Base-by-base conservation (phyloP, 352 stramenopile genomes). In the Saprolegnia diclina region DNA sequence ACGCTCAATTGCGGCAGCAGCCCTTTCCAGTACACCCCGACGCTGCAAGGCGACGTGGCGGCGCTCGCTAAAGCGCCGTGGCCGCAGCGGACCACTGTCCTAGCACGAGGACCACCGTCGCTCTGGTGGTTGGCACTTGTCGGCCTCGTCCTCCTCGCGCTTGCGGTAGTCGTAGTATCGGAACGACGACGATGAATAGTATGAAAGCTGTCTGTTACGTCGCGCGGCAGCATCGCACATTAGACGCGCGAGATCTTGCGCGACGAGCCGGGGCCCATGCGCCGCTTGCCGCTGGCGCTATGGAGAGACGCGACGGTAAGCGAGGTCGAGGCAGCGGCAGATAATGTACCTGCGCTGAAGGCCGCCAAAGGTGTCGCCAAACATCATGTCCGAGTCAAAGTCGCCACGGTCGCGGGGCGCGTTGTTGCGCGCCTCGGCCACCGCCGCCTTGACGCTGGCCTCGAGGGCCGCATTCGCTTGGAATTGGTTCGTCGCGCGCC, bases 1-100 rank as follows among this genome's bases (percentile, higher is more conserved):
- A 76, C 83, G 24, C 77, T 95, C 14, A 96, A 96, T 73, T 94
- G 91, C 73, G 87, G 87, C 0, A 81, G 89, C 67, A 76, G 85
- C 37, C 85, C 80, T 0, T 94, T 94, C 54, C 68, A 73, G 2
- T 82, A 81, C 59, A 13, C 26, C 2, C 63, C 63, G 11, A 44
- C 48, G 14, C n/a, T 21, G 11, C 24, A 59, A 24, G 35, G 13
- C 9, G 35, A 61, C 14, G 21, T n/a, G 0, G 35, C 11, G 21
- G 53, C 53, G 13, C 50, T 69, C n/a, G 38, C 40, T 5, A 38
- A 35, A 32, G 45, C 22, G 29, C n/a, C 7, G 18, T 11, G 42
- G 14, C 46, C 45, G 6, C 45, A 32, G 18, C 21, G 11, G 24
- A 22, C 56, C 56, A 35, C 56, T 29, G 6, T 19, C 37, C 45